Percentiles rank a stretch among this genome's conserved stretches.
phyloP scores from a whole-genome alignment of 2,329 filamentous ascomycete genomes.

The Cercospora berteroae region DNA sequence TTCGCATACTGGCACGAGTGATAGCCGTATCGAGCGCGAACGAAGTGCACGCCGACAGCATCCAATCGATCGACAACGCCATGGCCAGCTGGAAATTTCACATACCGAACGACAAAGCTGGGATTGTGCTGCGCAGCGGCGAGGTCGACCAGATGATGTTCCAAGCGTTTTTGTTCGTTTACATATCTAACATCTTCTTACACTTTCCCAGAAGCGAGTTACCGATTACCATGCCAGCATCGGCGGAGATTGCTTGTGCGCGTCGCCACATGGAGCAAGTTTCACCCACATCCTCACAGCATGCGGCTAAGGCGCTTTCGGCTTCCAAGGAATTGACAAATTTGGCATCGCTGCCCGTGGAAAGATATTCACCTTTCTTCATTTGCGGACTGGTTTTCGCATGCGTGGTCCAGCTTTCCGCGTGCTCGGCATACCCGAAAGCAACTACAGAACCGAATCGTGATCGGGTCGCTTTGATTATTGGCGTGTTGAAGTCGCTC shows the following conservation, averaged over 20 bases:
- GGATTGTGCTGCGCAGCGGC: constrained; percentile 67
- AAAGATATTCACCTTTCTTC: constrained; percentile 79
- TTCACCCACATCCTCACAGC: constrained; percentile 53
- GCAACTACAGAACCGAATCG: constrained; percentile 68
- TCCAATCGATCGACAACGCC: constrained; percentile 59
- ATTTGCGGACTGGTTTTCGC: constrained; percentile 76
- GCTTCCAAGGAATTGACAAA: constrained; percentile 75
- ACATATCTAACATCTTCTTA: constrained; percentile 65
- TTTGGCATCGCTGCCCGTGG: constrained; percentile 70
- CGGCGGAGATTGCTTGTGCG: constrained; percentile 45
- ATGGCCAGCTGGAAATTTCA: constrained; percentile 77
- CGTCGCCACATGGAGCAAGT: constrained; percentile 47
- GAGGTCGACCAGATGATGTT: constrained; percentile 87
- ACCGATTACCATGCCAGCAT: constrained; percentile 58
- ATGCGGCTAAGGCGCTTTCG: constrained; percentile 74
- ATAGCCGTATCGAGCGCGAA: constrained; percentile 51
- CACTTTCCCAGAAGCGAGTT: constrained; percentile 78
- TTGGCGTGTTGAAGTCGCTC: constrained; percentile 68
- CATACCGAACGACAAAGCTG: constrained; percentile 68
- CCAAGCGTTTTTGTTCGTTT: constrained; percentile 78
- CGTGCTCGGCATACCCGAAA: constrained; percentile 62
- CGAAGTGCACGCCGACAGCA: constrained; percentile 39
- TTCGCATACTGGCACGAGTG: constrained; percentile 73
- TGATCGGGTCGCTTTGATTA: constrained; percentile 68
- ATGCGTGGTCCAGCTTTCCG: constrained; percentile 77